These are phyloP conservation scores for Cryptosporidium sp. DNA, from an alignment of 169 alveolate genomes.

Conservation along the genomic window DNA sequence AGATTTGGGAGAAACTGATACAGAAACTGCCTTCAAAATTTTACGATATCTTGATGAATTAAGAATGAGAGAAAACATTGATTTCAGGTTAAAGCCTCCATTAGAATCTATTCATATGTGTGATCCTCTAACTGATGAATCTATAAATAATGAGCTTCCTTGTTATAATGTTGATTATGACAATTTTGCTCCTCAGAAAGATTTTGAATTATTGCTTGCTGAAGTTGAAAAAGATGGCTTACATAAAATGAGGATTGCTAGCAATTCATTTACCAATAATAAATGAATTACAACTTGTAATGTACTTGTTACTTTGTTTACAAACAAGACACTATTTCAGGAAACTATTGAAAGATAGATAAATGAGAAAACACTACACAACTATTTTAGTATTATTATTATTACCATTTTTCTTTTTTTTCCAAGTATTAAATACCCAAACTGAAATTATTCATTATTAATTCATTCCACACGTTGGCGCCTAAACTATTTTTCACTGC, in stretches of 20 bases:
- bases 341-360: neutral
- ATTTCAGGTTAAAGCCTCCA: constrained; percentile 79
- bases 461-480: neutral
- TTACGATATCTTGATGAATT: constrained; percentile 88
- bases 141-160: constrained; percentile 47
- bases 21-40: constrained; percentile 90
- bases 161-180: constrained; percentile 63
- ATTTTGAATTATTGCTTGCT: constrained; percentile 47
- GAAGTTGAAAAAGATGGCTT: constrained; percentile 67
- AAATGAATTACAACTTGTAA: neutral
- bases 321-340: neutral
- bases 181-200: constrained; percentile 74
- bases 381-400: too few relatives aligned
- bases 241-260: constrained; percentile 40
- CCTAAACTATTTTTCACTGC: neutral
- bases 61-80: constrained; percentile 79
- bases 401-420: too few relatives aligned
- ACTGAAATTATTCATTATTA: too few relatives aligned
- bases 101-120: constrained; percentile 82
- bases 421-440: too few relatives aligned
- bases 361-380: too few relatives aligned
- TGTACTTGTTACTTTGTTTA: neutral
- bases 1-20: constrained; percentile 89
- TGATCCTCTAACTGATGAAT: constrained; percentile 78
- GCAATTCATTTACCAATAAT: neutral